Base-by-base conservation (phyloP, 352 stramenopile species). In the Phytophthora sp. region DNA sequence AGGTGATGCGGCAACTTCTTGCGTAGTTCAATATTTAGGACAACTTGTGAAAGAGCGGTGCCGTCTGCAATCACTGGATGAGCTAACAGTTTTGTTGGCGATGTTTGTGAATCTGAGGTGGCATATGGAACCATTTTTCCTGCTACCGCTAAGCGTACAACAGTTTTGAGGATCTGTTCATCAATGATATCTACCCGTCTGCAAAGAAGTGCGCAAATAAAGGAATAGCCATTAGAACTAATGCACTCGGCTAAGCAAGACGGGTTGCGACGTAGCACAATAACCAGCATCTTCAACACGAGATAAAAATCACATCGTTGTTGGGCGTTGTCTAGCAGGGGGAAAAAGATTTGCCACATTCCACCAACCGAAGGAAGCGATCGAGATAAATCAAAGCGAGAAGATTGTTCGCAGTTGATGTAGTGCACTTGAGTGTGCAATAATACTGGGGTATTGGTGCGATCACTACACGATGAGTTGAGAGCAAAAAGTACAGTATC, bases 301-400 rank as follows among this genome's bases (percentile, higher is more conserved):
- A 75, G 41, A 5, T 49, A 72, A 10, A 94, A 69, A 13, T 94
- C 82, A 20, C 56, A 56, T 1, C 74, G 61, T 4, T 67, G 57
- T 30, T 72, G 83, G 5, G 83, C 69, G 41, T 81, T 79, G 18
- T 88, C 80, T 0, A 92, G 45, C 4, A 92, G 52, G 1, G 86
- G 86, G 17, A 91, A 74, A 5, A 94, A 28, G 10, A 94, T 51
- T 23, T 88, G 74, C 0, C 54, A 57, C 13, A 92, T 62, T 1
- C 84, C 83, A 27, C 86, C 86, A 15, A 94, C 66, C 1, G 72
- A 89, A 49, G 82, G 84, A 4, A 91, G 39, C 2, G 79, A 65
- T 61, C 79, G 79, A 6, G 80, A 66, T 9, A 94, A 62, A 59
- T 94, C 71, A 2, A 94, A 51, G 2, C 72, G 75, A 20, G 30